phyloP scores from a whole-genome alignment of 768 basidiomycete genomes.

The Favolaschia claudopus region DNA sequence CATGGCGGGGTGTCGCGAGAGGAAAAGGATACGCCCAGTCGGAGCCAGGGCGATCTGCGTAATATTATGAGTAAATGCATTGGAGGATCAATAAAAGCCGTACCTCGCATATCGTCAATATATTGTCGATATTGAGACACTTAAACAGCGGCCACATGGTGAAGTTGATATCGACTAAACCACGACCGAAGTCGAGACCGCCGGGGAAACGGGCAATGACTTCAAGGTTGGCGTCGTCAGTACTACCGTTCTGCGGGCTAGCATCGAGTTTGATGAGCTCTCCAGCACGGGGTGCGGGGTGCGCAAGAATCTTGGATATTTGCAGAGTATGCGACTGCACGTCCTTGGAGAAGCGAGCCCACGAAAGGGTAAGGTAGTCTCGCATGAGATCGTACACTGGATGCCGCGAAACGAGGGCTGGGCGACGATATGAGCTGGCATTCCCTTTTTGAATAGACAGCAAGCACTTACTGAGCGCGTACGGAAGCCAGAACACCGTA shows the following conservation, averaged over 20 bases:
- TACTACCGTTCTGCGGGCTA: conserved; percentile 64
- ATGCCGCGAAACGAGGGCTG: conserved; percentile 88
- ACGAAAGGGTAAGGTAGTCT: conserved; percentile 94
- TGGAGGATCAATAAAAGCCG: conserved; percentile 3
- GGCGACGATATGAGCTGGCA: conserved; percentile 19
- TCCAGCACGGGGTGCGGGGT: conserved; percentile 87
- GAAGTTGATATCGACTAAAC: conserved; percentile 92
- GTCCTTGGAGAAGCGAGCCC: conserved; percentile 94
- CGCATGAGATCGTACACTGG: conserved; percentile 96
- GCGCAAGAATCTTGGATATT: conserved; percentile 86
- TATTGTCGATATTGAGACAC: conserved; percentile 90
- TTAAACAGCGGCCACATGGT: conserved; percentile 98
- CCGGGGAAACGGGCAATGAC: conserved; percentile 92
- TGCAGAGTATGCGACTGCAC: conserved; percentile 92
- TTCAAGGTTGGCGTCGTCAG: conserved; percentile 64
- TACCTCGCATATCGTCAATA: conserved; percentile 93
- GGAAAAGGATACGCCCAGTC: conserved; percentile 86
- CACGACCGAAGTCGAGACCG: conserved; percentile 91
- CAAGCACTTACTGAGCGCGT: conserved; percentile 77
- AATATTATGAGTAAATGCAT: background rate
- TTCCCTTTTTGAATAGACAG: background rate
- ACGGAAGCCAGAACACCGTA: conserved; percentile 95
- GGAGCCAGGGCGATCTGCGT: conserved; percentile 89
- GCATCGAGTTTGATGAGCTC: conserved; percentile 89
- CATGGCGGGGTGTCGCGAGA: conserved; percentile 90